phyloP scores from a whole-genome alignment of 768 basidiomycete species.

The Lactifluus rugatus region DNA sequence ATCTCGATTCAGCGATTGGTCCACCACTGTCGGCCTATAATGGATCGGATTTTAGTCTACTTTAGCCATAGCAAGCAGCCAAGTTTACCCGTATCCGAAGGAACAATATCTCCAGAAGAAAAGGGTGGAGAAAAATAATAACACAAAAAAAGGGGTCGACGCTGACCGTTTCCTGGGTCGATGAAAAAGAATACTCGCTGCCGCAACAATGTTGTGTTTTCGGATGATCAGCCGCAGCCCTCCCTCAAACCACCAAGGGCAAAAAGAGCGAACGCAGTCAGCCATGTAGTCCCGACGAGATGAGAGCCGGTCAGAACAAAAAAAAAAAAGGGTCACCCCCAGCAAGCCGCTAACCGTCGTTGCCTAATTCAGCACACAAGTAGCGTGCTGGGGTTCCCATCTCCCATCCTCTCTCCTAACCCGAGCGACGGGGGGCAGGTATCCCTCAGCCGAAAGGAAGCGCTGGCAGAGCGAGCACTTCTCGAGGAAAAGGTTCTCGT shows the following conservation, averaged over 20 bases:
- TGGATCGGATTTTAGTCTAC: slow-evolving; percentile 3
- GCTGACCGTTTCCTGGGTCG: not conserved
- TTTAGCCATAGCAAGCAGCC: not conserved
- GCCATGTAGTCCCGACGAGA: not conserved
- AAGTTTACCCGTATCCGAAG: slow-evolving; percentile 1
- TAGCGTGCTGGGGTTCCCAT: slow-evolving; percentile 47
- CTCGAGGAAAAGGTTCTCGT: slow-evolving; percentile 52
- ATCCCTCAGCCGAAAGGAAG: slow-evolving; percentile 58
- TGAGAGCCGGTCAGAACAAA: not conserved
- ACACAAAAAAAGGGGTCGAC: not conserved
- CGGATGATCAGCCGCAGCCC: not conserved
- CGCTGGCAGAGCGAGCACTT: slow-evolving; percentile 52
- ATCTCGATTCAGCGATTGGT: slow-evolving; percentile 10
- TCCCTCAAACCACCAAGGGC: not conserved
- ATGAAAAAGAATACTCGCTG: not conserved
- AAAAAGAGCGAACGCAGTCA: not conserved
- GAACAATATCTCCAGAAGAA: not conserved
- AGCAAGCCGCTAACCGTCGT: not conserved
- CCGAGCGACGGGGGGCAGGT: slow-evolving; percentile 62
- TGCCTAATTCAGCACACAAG: slow-evolving; percentile 26
- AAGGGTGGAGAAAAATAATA: not conserved
- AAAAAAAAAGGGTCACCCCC: not conserved
- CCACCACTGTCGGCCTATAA: not conserved
- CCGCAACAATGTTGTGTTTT: not conserved
- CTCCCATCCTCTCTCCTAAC: slow-evolving; percentile 34